Evolutionary conservation across 164 flowering plant species (phyloP), one percentile per base, ranked within the genome.

Genomic region (Buxus sempervirens): DNA sequence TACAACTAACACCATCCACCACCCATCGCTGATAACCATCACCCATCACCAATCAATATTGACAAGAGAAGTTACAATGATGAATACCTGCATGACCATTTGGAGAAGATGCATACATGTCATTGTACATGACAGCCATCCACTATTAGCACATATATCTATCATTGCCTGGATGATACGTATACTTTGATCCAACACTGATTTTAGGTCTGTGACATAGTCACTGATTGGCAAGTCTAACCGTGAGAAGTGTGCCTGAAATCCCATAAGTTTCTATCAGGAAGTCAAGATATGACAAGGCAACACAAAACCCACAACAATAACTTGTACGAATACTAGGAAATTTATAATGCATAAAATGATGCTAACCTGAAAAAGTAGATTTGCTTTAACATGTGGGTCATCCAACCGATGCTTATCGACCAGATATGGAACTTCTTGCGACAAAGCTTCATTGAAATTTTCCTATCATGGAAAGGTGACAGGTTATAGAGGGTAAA

Each of bases 111-210:
- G 94, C 99, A 95, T 95, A 76, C 99, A 95, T 53, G 93, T 84
- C 41, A 92, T 60, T 62, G 97, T 73, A 75, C 97, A 90, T 62
- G 94, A 82, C 73, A 95, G 93, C 99, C 99, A 95, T 71, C 97
- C 99, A 70, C 98, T 95, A 67, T 95, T 95, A 22, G 99, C 97
- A 84, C 95, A 95, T 63, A 95, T 80, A 78, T 95, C 99, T 58
- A 95, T 90, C 99, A 95, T 95, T 54, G 99, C 99, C 80, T 92
- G 99, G 68, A 95, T 84, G 63, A 95, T 88, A 28, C 99, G 93
- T 69, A 95, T 95, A 77, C 99, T 95, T 79, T 95, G 99, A 77
- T 95, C 99, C 86, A 95, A 71, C 54, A 95, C 97, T 16, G 98
- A 92, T 78, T 95, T 95, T 62, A 92, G 79, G 77, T 95, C 99